Conservation (phyloP, 768 basidiomycete species). For the Galerina marginata region DNA sequence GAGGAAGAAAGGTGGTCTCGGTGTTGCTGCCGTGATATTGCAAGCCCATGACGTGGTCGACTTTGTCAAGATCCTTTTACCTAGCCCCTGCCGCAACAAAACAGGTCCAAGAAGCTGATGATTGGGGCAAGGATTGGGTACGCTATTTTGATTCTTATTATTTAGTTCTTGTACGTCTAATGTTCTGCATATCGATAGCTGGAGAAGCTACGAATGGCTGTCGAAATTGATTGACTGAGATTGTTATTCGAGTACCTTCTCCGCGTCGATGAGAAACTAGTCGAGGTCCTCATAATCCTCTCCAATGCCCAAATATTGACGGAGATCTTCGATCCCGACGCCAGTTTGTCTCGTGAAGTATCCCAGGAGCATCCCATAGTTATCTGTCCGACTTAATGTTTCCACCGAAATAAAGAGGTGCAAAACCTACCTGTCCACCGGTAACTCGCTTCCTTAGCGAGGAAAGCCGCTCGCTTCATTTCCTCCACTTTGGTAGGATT, state of each 20-base stretch:
- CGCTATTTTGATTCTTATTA: neutral
- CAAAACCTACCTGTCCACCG: constrained; percentile 84
- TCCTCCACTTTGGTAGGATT: constrained; percentile 85
- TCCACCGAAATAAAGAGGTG: neutral
- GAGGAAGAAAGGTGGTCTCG: constrained; percentile 29
- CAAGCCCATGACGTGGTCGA: constrained; percentile 26
- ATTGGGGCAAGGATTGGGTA: constrained; percentile 30
- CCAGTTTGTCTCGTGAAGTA: constrained; percentile 70
- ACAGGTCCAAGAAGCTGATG: constrained; percentile 21
- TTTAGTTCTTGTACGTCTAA: neutral
- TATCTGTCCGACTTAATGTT: constrained; percentile 50
- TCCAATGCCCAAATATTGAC: constrained; percentile 66
- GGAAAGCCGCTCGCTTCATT: constrained; percentile 68
- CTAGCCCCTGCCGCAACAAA: constrained; percentile 23
- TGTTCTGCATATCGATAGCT: constrained; percentile 11
- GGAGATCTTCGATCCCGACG: constrained; percentile 64
- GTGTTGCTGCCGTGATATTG: constrained; percentile 26
- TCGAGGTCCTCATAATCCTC: constrained; percentile 83
- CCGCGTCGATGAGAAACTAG: constrained; percentile 22
- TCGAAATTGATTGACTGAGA: constrained; percentile 20
- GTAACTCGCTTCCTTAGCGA: constrained; percentile 83
- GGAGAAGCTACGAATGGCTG: constrained; percentile 20
- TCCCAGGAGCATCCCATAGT: constrained; percentile 68
- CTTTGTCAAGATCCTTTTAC: constrained; percentile 30
- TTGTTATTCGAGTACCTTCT: neutral